Evolutionary conservation across 2,329 filamentous ascomycete genomes (phyloP), one percentile per base, ranked within the genome.

Genomic region (Celoporthe dispersa): DNA sequence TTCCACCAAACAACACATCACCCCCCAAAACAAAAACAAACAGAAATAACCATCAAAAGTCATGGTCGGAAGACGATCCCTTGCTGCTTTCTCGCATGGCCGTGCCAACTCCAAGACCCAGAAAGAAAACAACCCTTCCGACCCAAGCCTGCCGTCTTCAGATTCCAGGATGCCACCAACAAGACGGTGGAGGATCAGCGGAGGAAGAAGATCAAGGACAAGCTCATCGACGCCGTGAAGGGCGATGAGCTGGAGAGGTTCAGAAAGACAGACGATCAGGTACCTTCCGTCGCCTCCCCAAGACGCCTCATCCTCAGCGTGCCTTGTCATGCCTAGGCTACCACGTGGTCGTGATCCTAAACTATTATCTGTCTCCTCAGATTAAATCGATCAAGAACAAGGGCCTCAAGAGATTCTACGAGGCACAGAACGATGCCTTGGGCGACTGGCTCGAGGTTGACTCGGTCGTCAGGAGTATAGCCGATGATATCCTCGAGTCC

Each of bases 401-500:
- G 75, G 83, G 83, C 60, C 74, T 89, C n/a, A 80, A 84, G 22
- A 73, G 77, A 3, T 89, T 87, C 74, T 89, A 89, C 77, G 80
- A 85, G 72, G 79, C 79, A 19, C 86, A 88, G 74, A 89, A 89
- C 72, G 78, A 81, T 12, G 78, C 82, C 1, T 75, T 89, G 14
- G 85, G 88, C 33, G 70, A 71, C 68, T 71, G 70, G 87, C 77
- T 87, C 14, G 86, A 89, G 75, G 85, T 89, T 44, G 87, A 89
- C 76, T 83, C 85, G 48, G 80, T 88, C 8, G 87, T 89, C 59
- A 83, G 80, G 64, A 67, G 64, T 19, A 70, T 89, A 53, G 84
- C 87, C 14, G 86, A 88, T 74, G 86, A 89, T 73, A 84, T 89
- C 9, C 80, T 89, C n/a, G 87, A 89, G 70, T 85, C 83, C 57